Evolutionary conservation across 2,329 filamentous ascomycete genomes (phyloP).

Genomic region (Helminthosporium solani): DNA sequence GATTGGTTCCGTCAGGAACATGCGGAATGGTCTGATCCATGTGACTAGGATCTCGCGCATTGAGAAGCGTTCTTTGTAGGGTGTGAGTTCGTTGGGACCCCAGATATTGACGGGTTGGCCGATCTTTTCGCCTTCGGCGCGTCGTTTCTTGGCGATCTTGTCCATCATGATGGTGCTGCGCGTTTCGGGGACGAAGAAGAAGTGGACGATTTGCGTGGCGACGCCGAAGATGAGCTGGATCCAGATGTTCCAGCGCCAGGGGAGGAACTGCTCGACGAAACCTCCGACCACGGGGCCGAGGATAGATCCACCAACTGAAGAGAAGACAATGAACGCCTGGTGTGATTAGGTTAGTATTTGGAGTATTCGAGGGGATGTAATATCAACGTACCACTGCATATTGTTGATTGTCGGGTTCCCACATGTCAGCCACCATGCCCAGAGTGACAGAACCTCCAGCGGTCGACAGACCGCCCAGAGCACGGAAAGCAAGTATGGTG

Average conservation of each 20-base stretch:
- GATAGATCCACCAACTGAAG: slow-evolving; percentile 74
- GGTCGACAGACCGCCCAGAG: slow-evolving; percentile 48
- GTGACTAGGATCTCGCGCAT: slow-evolving; percentile 40
- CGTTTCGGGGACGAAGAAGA: slow-evolving; percentile 74
- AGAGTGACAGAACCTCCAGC: slow-evolving; percentile 66
- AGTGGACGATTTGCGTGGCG: slow-evolving; percentile 66
- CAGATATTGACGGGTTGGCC: slow-evolving; percentile 64
- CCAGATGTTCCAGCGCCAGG: slow-evolving; percentile 82
- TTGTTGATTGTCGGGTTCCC: slow-evolving; percentile 60
- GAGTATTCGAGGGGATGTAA: slow-evolving; percentile 28
- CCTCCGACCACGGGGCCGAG: slow-evolving; percentile 78
- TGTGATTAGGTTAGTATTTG: slow-evolving; percentile 6
- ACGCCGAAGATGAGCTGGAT: slow-evolving; percentile 80
- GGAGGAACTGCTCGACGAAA: slow-evolving; percentile 67
- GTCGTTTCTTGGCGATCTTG: slow-evolving; percentile 71
- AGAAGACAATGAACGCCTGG: slow-evolving; percentile 63
- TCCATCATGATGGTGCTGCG: slow-evolving; percentile 76
- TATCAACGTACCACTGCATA: slow-evolving; percentile 59
- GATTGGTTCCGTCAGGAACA: slow-evolving; percentile 76
- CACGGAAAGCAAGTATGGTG: slow-evolving; percentile 64
- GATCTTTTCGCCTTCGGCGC: slow-evolving; percentile 61
- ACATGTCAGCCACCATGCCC: slow-evolving; percentile 66
- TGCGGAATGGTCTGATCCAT: slow-evolving; percentile 63
- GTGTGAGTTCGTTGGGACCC: slow-evolving; percentile 69
- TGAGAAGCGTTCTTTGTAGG: slow-evolving; percentile 40